Conservation (phyloP, 2,329 filamentous ascomycete species). For the Biscogniauxia mediterranea region DNA sequence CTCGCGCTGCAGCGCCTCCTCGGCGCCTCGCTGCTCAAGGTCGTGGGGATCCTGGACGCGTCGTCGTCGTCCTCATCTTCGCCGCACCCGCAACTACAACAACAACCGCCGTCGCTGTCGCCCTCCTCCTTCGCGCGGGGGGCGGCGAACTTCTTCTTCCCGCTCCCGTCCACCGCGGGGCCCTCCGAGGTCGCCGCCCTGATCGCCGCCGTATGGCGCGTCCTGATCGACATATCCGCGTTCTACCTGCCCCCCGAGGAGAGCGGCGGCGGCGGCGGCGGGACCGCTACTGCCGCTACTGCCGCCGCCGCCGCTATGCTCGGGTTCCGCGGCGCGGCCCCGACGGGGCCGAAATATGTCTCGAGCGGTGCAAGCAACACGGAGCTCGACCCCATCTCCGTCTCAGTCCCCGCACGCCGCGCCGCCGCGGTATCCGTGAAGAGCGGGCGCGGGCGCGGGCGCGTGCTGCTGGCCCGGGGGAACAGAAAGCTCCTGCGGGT, state of each 20-base stretch:
- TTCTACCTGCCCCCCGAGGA: slow-evolving; percentile 45
- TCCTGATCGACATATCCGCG: slow-evolving; percentile 43
- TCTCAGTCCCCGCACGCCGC: too few species aligned
- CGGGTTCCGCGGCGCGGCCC: slow-evolving; percentile 10
- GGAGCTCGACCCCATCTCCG: too few species aligned
- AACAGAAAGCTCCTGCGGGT: not conserved
- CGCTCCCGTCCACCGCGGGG: slow-evolving; percentile 54
- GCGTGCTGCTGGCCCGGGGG: not conserved
- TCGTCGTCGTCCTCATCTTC: slow-evolving; percentile 4
- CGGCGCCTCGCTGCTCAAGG: slow-evolving; percentile 55
- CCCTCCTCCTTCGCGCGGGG: slow-evolving; percentile 40
- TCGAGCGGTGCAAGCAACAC: not conserved
- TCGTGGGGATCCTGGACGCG: slow-evolving; percentile 57
- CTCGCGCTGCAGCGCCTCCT: slow-evolving; percentile 57
- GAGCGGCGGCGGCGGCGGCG: not conserved
- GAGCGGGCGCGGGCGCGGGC: not conserved
- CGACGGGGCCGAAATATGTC: too few species aligned
- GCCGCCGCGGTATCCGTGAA: slow-evolving; percentile 3
- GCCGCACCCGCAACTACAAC: slow-evolving; percentile 1
- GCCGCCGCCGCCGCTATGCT: slow-evolving; percentile 25
- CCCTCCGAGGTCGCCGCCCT: slow-evolving; percentile 54
- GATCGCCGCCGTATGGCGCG: slow-evolving; percentile 50
- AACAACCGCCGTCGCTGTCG: slow-evolving; percentile 24
- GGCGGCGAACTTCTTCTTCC: slow-evolving; percentile 59
- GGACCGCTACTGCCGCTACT: slow-evolving; percentile 13